Percentiles rank a stretch among this genome's conserved stretches.
Evolutionary conservation across 1,284 basidiomycete genomes (phyloP).

Genomic region (Exobasidium cylindrosporum): DNA sequence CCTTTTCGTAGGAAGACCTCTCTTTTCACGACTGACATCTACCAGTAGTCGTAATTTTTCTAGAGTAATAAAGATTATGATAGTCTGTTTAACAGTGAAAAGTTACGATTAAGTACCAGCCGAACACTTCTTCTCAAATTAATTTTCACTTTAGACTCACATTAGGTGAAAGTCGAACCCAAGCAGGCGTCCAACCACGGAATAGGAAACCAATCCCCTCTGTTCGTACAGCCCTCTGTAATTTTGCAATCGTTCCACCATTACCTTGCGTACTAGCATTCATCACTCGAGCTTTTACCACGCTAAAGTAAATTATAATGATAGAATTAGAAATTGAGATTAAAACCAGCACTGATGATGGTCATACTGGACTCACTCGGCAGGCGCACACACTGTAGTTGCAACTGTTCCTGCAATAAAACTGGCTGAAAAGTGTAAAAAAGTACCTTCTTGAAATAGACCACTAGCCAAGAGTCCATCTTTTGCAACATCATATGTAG

Average conservation of each 20-base stretch:
- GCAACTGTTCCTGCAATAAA: conserved; percentile 61
- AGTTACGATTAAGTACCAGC: not conserved
- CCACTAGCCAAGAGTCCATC: conserved; percentile 55
- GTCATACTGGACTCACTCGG: conserved; percentile 34
- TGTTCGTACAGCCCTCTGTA: conserved; percentile 37
- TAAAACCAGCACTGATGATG: not conserved
- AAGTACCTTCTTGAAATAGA: conserved; percentile 58
- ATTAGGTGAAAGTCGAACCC: conserved; percentile 56
- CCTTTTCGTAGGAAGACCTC: conserved; percentile 10
- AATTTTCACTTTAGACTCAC: conserved; percentile 15
- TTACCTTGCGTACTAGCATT: conserved; percentile 22
- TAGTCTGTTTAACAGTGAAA: conserved; percentile 24
- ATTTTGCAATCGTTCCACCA: conserved; percentile 23
- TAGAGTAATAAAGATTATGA: conserved; percentile 50
- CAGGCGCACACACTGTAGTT: conserved; percentile 55
- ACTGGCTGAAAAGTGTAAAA: conserved; percentile 59
- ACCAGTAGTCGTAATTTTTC: conserved; percentile 45
- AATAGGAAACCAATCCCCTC: conserved; percentile 60
- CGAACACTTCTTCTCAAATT: not conserved
- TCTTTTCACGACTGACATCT: conserved; percentile 23
- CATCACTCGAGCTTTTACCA: conserved; percentile 61
- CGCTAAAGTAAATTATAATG: conserved; percentile 58
- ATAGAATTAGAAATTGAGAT: conserved; percentile 48
- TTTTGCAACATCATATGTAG: conserved; percentile 61
- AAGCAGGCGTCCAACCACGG: conserved; percentile 62